Base-by-base conservation (phyloP, 108 stramenopile genomes). In the Cylindrotheca fusiformis region DNA sequence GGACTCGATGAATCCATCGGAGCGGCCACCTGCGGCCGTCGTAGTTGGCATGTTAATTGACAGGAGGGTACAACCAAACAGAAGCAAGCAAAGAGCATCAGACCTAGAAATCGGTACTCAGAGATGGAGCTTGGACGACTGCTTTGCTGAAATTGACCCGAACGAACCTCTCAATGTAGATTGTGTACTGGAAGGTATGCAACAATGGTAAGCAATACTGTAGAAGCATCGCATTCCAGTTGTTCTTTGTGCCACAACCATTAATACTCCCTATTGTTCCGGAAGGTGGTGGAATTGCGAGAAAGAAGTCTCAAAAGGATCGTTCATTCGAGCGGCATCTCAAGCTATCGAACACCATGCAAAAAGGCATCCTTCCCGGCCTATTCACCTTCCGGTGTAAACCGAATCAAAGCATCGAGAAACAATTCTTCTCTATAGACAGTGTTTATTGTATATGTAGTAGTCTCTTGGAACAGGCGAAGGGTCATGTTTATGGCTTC, bases 151-250 rank as follows among this genome's bases (percentile, higher is more conserved):
- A 27, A 78, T 87, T 44, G 24, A 48, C 29, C 59, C 65, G 5
- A 63, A 72, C 6, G 86, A 91, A 58, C 87, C 91, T 1, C 60
- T 93, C 28, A 93, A 93, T 79, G 83, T 90, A 8, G 91, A 93
- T 59, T 77, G 77, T 28, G 72, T 88, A 1, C 55, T 93, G 78
- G 88, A 89, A 52, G 62, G 82, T 54, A 84, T 86, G 76, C 85
- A 88, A 53, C 71, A 79, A 65, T 91, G 86, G 85, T 78, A 71
- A 55, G 52, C 36, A 41, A 41, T 41, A 14, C 36, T 41, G 36
- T 41, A 10, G 36, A 10, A 41, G 10, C 14, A 41, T 46, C 0
- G 23, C 1, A 12, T 23, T 0, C 19, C 12, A n/a, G 22, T 23
- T 0, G 0, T 52, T 52, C 10, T 52, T 52, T 52, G 51, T 10